Evolutionary conservation across 2,329 filamentous ascomycete species (phyloP).

Genomic region (Colletotrichum acutatum): DNA sequence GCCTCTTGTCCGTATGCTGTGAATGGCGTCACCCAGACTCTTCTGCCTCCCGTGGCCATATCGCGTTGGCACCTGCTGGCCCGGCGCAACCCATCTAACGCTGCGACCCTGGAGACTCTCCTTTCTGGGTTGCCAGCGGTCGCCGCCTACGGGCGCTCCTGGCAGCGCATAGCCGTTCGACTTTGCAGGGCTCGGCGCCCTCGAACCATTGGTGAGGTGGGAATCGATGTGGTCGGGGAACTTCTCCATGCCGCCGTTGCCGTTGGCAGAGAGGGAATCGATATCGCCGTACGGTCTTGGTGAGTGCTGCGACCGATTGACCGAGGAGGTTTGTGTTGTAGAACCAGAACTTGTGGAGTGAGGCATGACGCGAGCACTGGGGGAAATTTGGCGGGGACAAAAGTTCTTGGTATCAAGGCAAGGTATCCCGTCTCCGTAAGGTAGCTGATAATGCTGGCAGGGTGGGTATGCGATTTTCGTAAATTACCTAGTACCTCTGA

Average conservation of each 20-base stretch:
- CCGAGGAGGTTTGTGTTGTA: conserved; percentile 47
- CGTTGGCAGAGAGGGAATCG: conserved; percentile 30
- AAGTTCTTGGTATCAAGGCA: conserved; percentile 11
- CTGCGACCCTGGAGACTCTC: conserved; percentile 60
- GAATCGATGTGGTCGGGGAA: conserved; percentile 66
- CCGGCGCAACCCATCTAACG: conserved; percentile 43
- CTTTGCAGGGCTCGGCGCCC: conserved; percentile 39
- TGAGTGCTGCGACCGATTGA: conserved; percentile 43
- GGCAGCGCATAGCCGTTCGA: conserved; percentile 42
- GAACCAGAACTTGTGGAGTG: conserved; percentile 49
- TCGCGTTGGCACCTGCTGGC: conserved; percentile 30
- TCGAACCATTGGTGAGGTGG: conserved; percentile 38
- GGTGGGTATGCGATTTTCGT: background rate
- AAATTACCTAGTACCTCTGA: background rate
- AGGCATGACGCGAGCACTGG: conserved; percentile 46
- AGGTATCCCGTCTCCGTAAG: background rate
- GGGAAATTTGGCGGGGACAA: conserved; percentile 32
- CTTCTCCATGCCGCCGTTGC: conserved; percentile 59
- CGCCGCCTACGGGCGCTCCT: conserved; percentile 47
- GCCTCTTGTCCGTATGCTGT: conserved; percentile 81
- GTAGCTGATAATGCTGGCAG: conserved; percentile 11
- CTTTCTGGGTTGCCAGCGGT: conserved; percentile 72
- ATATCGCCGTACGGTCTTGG: conserved; percentile 37
- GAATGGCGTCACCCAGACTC: conserved; percentile 89
- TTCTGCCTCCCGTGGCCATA: conserved; percentile 77